A percentile compares a stretch with the other conserved stretches of the same genome.
phyloP scores from a whole-genome alignment of 1,139 yeast genomes.

The Hanseniaspora uvarum region DNA sequence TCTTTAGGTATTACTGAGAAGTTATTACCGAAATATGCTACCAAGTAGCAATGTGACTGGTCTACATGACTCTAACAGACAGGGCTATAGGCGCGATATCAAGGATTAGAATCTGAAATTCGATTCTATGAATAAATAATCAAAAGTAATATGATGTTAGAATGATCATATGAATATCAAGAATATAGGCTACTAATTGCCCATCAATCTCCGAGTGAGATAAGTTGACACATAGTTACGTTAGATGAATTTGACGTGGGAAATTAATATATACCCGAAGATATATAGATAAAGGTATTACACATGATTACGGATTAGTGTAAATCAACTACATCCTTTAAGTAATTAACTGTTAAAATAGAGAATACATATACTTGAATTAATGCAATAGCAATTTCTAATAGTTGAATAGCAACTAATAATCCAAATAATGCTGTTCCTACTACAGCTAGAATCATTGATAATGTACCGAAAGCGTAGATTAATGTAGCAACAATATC shows the following conservation, averaged over 20 bases:
- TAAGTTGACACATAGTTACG: conserved; percentile 9
- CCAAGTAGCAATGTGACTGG: not conserved
- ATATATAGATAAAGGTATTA: not conserved
- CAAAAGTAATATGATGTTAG: conserved; percentile 1
- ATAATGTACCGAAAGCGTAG: conserved; percentile 20
- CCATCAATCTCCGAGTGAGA: conserved; percentile 4
- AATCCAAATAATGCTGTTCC: conserved; percentile 25
- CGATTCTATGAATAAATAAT: not conserved
- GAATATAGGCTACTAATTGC: conserved; percentile 2
- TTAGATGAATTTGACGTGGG: conserved; percentile 4
- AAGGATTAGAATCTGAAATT: not conserved
- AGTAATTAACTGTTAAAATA: conserved; percentile 27
- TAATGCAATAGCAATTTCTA: conserved; percentile 29
- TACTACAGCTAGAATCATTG: conserved; percentile 22
- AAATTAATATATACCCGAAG: not conserved
- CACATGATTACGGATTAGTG: conserved; percentile 21
- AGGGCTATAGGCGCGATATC: conserved; percentile 6
- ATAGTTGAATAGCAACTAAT: conserved; percentile 27
- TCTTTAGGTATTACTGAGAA: conserved; percentile 1
- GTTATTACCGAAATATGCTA: not conserved
- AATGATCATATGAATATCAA: not conserved
- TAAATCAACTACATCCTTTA: conserved; percentile 28
- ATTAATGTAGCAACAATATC: conserved; percentile 21
- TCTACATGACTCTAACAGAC: conserved; percentile 4
- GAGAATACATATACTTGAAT: conserved; percentile 30